Evolutionary conservation across 352 stramenopile species (phyloP), one percentile per base, ranked within the genome.

Genomic region (Pythium insidiosum): DNA sequence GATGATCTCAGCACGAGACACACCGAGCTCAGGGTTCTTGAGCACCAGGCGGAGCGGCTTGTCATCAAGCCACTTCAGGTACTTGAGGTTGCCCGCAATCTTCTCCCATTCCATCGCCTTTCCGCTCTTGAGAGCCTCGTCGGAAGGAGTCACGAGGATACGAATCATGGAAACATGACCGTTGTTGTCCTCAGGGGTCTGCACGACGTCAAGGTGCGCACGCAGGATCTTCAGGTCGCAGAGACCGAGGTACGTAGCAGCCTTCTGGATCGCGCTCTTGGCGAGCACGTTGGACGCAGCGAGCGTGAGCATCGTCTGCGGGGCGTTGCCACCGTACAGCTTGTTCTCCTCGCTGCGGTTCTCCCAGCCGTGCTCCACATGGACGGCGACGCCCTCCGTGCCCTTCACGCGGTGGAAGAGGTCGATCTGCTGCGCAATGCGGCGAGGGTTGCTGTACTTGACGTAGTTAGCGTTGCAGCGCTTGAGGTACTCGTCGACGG

Each of bases 141-240:
- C 42, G 31, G 70, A 79, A 15, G 78, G 78, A 31, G 80, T 70
- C 20, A 91, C 78, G 22, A 91, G 68, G 50, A 91, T 91, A 15
- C 78, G 78, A 44, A 88, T 74, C 71, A 91, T 83, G 31, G 73
- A 74, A 12, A 90, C 75, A 37, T 80, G 74, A 21, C 62, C 73
- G 41, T 68, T 75, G 16, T 64, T 59, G 47, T 84, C 69, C 47
- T 72, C 62, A 33, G 81, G 81, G 73, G 98, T 86, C 23, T 88
- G 65, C 4, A 98, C 82, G 22, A 97, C 84, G 55, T 99, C 95
- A 43, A 99, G 66, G 61, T 98, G 94, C 16, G 94, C 92, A 33
- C 93, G 83, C 21, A 94, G 67, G 16, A 98, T 92, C 64, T 98
- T 96, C 55, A 98, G 79, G 53, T 94, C 74, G 68, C 96, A 95